Base-by-base conservation (phyloP, 139 green algal genomes). In the Tetradesmus obliquus region DNA sequence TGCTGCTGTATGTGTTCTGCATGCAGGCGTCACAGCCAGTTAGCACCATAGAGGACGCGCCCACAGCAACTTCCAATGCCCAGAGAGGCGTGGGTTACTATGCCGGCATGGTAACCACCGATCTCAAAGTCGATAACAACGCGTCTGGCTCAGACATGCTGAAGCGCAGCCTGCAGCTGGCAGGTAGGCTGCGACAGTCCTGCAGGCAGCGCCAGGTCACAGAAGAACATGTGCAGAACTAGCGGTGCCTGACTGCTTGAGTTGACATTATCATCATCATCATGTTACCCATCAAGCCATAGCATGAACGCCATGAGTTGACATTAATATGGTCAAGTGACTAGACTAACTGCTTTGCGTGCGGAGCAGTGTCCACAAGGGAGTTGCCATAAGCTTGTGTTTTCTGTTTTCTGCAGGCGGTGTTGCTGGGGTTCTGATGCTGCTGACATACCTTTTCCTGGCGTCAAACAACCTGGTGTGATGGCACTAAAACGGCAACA, bases 81-180 rank as follows among this genome's bases (percentile, higher is more conserved):
- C 17, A 53, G 3, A 74, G 57, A 15, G 79, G 88, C 17, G 45
- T 15, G 3, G 32, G 19, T 19, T 94, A 94, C 89, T 94, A 93
- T 17, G 55, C 79, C 3, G 92, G 92, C 5, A 22, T 94, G 80
- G 0, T 94, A 3, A 92, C 55, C 22, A 93, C 62, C 60, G 89
- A 90, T 71, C 45, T 94, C 0, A 54, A 24, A 4, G 45, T 74
- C 2, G 79, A 91, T 62, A 94, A 94, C 76, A 22, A 84, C 15
- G 89, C 92, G 6, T 79, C 84, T n/a, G 54, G 45, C 1, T 10
- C 86, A 82, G 92, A 93, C 82, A 94, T 94, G 90, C 82, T 94
- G 58, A 74, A 86, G n/a, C 80, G 90, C 1, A 92, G 54, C 53
- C 72, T 94, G 19, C 90, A 94, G 74, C 32, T 94, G n/a, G 92